These are phyloP conservation scores for Eucalyptus albens DNA, from an alignment of 345 rosid genomes.

Conservation along the genomic window DNA sequence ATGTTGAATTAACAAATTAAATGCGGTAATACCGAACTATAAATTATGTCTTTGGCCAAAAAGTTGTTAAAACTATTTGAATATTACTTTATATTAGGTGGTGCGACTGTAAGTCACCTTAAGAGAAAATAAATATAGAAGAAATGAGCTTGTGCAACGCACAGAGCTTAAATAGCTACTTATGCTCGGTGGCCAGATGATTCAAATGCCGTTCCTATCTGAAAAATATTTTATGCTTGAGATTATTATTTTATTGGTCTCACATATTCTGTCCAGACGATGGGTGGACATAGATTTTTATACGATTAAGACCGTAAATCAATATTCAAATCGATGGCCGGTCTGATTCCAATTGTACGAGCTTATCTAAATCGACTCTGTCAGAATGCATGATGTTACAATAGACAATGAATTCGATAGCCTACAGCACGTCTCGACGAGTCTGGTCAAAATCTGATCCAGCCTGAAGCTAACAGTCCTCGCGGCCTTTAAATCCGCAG, in stretches of 20 bases:
- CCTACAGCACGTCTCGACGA: not conserved
- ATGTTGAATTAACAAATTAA: not conserved
- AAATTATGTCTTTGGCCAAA: not conserved
- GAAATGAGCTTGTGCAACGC: not conserved
- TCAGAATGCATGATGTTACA: not conserved
- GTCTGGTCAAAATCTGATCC: not conserved
- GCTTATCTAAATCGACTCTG: not conserved
- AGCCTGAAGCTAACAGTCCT: not conserved
- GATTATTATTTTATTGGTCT: not conserved
- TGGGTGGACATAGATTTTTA: not conserved
- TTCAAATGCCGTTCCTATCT: not conserved
- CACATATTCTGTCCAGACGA: not conserved
- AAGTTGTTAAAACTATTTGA: not conserved
- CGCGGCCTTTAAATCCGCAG: not conserved
- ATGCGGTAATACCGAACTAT: not conserved
- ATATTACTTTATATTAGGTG: not conserved
- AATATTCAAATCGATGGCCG: not conserved
- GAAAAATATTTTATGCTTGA: not conserved
- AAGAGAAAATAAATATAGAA: not conserved
- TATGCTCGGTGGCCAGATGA: not conserved
- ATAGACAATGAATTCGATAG: not conserved
- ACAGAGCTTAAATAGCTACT: not conserved
- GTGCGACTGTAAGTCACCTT: not conserved
- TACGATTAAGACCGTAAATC: not conserved
- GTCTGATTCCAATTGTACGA: not conserved